phyloP scores from a whole-genome alignment of 805 yeast species.

The Tetrapisispora pingtungensis region DNA sequence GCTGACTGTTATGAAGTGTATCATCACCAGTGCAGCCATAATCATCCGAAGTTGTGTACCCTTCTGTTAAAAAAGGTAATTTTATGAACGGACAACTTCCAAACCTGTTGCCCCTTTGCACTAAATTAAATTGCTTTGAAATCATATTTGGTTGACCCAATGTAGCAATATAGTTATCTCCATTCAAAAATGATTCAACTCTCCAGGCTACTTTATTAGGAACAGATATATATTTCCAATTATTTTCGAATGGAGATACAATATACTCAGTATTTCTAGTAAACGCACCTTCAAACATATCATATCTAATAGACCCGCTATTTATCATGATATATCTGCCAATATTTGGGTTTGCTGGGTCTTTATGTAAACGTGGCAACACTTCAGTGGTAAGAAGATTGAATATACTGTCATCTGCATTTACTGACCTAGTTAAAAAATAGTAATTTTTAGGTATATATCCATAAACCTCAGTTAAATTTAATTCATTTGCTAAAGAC shows the following conservation, averaged over 20 bases:
- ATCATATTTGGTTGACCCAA: neutral
- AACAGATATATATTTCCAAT: slow-evolving; percentile 60
- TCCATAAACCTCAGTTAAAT: slow-evolving; percentile 51
- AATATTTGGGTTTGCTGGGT: slow-evolving; percentile 19
- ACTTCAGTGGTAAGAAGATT: slow-evolving; percentile 48
- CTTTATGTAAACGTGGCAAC: slow-evolving; percentile 33
- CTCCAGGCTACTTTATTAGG: slow-evolving; percentile 48
- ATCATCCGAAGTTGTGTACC: slow-evolving; percentile 79
- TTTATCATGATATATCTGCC: slow-evolving; percentile 55
- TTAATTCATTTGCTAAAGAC: slow-evolving; percentile 36
- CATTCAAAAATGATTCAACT: slow-evolving; percentile 49
- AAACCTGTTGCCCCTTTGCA: neutral
- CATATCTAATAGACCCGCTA: slow-evolving; percentile 84
- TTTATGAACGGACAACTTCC: slow-evolving; percentile 18
- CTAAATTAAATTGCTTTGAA: neutral
- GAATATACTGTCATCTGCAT: slow-evolving; percentile 47
- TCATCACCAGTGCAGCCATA: slow-evolving; percentile 84
- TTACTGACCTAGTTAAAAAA: slow-evolving; percentile 56
- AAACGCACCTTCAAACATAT: slow-evolving; percentile 73
- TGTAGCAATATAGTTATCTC: slow-evolving; percentile 17
- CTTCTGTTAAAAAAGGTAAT: slow-evolving; percentile 37
- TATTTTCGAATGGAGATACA: slow-evolving; percentile 75
- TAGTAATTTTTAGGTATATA: slow-evolving; percentile 56
- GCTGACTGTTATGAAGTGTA: slow-evolving; percentile 52
- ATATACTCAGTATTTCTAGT: slow-evolving; percentile 72